Evolutionary conservation across 2,329 filamentous ascomycete genomes (phyloP).

Genomic region (Dactylellina leptospora): DNA sequence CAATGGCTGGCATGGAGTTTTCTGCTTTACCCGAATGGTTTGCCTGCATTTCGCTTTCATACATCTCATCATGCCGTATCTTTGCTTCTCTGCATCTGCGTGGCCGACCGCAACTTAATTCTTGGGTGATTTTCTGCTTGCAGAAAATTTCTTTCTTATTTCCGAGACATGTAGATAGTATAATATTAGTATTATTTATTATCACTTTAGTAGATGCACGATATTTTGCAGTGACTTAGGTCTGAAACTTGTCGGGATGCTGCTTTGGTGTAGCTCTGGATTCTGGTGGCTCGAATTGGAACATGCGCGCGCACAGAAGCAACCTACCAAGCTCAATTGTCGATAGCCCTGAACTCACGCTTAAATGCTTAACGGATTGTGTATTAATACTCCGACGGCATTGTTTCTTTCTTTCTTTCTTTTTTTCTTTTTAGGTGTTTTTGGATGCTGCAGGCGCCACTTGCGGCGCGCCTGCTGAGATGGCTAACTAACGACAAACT

Average conservation of each 20-base stretch:
- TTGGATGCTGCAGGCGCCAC: neutral
- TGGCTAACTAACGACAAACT: neutral
- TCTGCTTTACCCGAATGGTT: slow-evolving; percentile 23
- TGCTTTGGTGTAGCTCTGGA: neutral
- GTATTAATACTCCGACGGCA: too few species aligned
- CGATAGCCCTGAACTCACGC: too few species aligned
- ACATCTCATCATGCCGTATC: neutral
- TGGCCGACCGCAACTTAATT: too few species aligned
- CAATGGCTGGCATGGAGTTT: slow-evolving; percentile 49
- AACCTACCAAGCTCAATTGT: too few species aligned
- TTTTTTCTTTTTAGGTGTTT: too few species aligned
- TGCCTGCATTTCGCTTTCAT: slow-evolving; percentile 8
- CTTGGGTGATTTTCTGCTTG: neutral
- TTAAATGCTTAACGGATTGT: too few species aligned
- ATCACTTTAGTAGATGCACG: neutral
- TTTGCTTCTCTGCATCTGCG: slow-evolving; percentile 13
- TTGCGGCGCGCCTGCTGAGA: neutral
- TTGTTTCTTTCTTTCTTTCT: neutral
- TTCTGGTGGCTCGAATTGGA: too few species aligned
- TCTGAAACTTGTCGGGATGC: slow-evolving; percentile 1
- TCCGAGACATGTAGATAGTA: slow-evolving; percentile 42
- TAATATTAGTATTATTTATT: neutral
- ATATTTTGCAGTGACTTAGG: neutral
- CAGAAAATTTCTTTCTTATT: neutral
- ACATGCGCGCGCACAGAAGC: too few species aligned